These are phyloP conservation scores for Volvariella volvacea DNA, from an alignment of 1,284 basidiomycete genomes.

Conservation along the genomic window DNA sequence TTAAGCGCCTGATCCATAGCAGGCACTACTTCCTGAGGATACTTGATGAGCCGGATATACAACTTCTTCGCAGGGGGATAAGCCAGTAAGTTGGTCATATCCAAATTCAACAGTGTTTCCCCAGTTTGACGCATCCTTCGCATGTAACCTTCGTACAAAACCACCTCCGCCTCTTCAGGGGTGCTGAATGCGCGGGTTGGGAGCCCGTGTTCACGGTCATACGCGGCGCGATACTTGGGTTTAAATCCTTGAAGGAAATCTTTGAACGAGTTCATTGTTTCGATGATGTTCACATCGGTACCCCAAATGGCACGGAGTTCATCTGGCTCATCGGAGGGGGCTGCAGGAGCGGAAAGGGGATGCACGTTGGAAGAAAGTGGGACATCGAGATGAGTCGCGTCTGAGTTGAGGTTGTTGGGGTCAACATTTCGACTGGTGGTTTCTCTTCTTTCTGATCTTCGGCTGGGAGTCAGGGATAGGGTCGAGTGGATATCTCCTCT, in stretches of 20 bases:
- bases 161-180: slow-evolving; percentile 62
- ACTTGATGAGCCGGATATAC: slow-evolving; percentile 76
- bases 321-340: slow-evolving; percentile 56
- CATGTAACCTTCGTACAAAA: slow-evolving; percentile 80
- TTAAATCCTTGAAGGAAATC: slow-evolving; percentile 92
- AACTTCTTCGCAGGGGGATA: slow-evolving; percentile 85
- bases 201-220: slow-evolving; percentile 64
- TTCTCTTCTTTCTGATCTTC: slow-evolving; percentile 26
- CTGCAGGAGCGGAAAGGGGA: slow-evolving; percentile 55
- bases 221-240: slow-evolving; percentile 80
- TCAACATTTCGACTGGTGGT: slow-evolving; percentile 20
- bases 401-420: slow-evolving; percentile 44
- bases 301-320: slow-evolving; percentile 95
- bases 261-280: slow-evolving; percentile 88
- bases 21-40: slow-evolving; percentile 95
- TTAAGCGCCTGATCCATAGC: slow-evolving; percentile 96
- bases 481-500: slow-evolving; percentile 84
- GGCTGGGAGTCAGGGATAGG: slow-evolving; percentile 55
- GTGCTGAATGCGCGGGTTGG: slow-evolving; percentile 48
- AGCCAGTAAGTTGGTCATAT: slow-evolving; percentile 83
- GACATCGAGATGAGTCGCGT: slow-evolving; percentile 48
- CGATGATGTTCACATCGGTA: slow-evolving; percentile 85
- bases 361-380: slow-evolving; percentile 58
- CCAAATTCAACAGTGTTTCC: slow-evolving; percentile 90
- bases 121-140: slow-evolving; percentile 85